Percentiles rank a stretch among this genome's conserved stretches.
These are phyloP conservation scores for Chlamydomonas sp. DNA, from an alignment of 139 green algal genomes.

Conservation along the genomic window DNA sequence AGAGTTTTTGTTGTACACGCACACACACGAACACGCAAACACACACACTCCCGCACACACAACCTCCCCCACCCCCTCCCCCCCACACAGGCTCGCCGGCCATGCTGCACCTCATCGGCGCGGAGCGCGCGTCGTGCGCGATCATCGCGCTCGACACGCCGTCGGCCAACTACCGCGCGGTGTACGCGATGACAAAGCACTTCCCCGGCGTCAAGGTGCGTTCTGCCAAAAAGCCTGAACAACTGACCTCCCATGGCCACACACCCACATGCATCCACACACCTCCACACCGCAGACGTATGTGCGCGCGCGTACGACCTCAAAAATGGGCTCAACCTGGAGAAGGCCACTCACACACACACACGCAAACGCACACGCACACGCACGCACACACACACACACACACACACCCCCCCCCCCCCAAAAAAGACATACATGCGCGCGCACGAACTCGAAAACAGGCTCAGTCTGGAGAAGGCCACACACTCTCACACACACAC, in stretches of 20 bases:
- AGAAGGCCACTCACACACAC: neutral
- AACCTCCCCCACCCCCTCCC: constrained; percentile 31
- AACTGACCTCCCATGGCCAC: neutral
- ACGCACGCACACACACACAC: neutral
- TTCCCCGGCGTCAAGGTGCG: constrained; percentile 58
- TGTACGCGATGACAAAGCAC: constrained; percentile 91
- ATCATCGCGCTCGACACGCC: constrained; percentile 90
- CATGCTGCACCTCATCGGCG: constrained; percentile 41
- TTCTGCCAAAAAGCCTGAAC: neutral
- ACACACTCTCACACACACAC: neutral
- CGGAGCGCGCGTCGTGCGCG: constrained; percentile 22
- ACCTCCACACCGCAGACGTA: too few species aligned
- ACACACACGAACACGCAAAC: too few species aligned
- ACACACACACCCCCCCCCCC: too few species aligned
- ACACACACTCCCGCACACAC: too few species aligned
- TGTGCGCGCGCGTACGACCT: neutral
- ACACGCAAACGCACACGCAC: neutral
- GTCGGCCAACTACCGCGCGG: constrained; percentile 84
- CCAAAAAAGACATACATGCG: too few species aligned
- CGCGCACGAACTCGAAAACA: neutral
- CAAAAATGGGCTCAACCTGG: neutral
- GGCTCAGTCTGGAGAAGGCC: neutral
- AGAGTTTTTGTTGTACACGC: neutral
- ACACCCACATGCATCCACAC: too few species aligned
- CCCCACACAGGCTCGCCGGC: constrained; percentile 51